A percentile compares a stretch with the other conserved stretches of the same genome.
Conservation (phyloP, 2,329 filamentous ascomycete genomes). For the Elsinoe necatrix region DNA sequence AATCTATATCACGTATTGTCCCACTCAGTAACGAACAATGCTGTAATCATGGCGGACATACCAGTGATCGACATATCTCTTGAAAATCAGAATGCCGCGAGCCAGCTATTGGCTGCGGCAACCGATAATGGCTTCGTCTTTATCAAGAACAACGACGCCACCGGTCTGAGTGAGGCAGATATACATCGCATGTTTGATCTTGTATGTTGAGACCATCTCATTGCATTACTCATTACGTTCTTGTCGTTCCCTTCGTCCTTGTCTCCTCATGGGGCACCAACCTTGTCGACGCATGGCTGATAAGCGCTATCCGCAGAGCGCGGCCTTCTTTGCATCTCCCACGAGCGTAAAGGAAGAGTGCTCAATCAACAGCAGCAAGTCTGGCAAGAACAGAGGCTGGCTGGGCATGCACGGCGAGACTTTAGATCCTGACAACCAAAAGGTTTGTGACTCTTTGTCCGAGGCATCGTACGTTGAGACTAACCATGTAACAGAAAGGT, state of each 20-base stretch:
- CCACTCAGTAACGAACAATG: neutral
- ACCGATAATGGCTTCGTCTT: slow-evolving; percentile 83
- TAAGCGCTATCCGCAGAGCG: slow-evolving; percentile 14
- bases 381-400: slow-evolving; percentile 74
- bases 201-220: slow-evolving; percentile 22
- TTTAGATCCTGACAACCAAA: slow-evolving; percentile 73
- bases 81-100: slow-evolving; percentile 51
- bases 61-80: slow-evolving; percentile 76
- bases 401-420: slow-evolving; percentile 80
- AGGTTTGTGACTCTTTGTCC: slow-evolving; percentile 41
- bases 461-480: neutral
- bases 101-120: slow-evolving; percentile 68
- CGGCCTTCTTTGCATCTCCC: slow-evolving; percentile 62
- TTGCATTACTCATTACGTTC: neutral
- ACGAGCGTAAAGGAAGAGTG: slow-evolving; percentile 64
- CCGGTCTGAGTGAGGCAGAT: slow-evolving; percentile 51
- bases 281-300: neutral
- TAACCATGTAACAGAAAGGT: slow-evolving; percentile 48
- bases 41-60: slow-evolving; percentile 38
- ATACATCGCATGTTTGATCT: slow-evolving; percentile 66
- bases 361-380: slow-evolving; percentile 56
- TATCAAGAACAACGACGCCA: slow-evolving; percentile 61
- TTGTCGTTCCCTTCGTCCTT: neutral
- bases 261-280: neutral
- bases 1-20: no score